These are phyloP conservation scores for Zanthoxylum bungeanum DNA, from an alignment of 345 rosid genomes.

Conservation along the genomic window DNA sequence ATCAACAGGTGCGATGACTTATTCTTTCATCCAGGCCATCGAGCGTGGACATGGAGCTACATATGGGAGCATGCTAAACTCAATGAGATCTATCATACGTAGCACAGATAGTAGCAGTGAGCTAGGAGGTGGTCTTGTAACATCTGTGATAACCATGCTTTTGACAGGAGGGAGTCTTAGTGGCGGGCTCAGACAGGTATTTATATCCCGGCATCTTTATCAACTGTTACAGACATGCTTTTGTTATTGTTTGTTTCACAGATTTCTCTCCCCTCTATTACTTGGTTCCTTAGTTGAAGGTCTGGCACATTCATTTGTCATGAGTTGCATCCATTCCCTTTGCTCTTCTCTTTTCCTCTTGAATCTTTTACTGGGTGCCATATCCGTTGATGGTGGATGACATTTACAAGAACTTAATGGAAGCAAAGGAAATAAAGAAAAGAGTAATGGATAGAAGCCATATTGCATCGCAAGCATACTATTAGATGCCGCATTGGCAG, in stretches of 20 bases:
- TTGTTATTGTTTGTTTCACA: neutral
- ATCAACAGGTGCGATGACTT: constrained; percentile 96
- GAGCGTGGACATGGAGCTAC: constrained; percentile 68
- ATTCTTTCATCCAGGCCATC: constrained; percentile 78
- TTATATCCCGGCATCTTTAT: neutral
- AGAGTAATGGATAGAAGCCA: neutral
- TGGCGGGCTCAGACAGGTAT: constrained; percentile 47
- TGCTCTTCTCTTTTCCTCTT: neutral
- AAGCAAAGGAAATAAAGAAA: neutral
- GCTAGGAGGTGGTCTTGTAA: constrained; percentile 42
- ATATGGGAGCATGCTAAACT: constrained; percentile 61
- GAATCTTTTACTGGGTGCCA: neutral
- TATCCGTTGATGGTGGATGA: neutral
- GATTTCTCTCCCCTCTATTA: neutral
- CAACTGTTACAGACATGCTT: neutral
- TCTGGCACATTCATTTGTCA: neutral
- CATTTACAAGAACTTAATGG: neutral
- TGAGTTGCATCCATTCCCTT: neutral
- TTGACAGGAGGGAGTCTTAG: constrained; percentile 42
- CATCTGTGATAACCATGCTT: constrained; percentile 63
- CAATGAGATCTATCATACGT: constrained; percentile 75
- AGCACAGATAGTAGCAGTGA: constrained; percentile 19
- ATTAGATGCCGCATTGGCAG: neutral
- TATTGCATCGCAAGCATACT: neutral
- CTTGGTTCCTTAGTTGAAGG: neutral